Evolutionary conservation across 2,329 filamentous ascomycete genomes (phyloP).

Genomic region (Cladorrhinum sp.): DNA sequence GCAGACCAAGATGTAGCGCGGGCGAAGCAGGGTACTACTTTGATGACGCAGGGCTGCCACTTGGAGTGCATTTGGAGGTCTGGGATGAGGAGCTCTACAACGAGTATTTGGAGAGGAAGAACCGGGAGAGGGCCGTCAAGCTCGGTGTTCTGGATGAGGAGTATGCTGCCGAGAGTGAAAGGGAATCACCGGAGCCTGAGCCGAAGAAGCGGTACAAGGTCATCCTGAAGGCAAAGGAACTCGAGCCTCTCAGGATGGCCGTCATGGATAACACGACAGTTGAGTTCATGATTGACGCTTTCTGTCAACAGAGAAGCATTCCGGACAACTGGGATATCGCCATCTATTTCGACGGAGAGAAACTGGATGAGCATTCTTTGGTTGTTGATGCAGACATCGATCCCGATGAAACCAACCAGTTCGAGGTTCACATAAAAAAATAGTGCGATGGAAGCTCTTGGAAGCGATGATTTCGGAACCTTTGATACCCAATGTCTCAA

Average conservation of each 20-base stretch:
- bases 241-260: constrained; percentile 50
- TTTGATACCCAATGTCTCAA: background rate
- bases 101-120: constrained; percentile 39
- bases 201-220: constrained; percentile 33
- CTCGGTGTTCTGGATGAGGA: constrained; percentile 39
- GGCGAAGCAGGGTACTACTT: constrained; percentile 41
- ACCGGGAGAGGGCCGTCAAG: constrained; percentile 44
- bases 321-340: constrained; percentile 51
- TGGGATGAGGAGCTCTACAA: constrained; percentile 66
- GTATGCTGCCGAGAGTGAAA: constrained; percentile 20
- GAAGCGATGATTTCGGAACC: background rate
- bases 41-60: constrained; percentile 34
- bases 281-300: constrained; percentile 60
- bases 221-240: constrained; percentile 51
- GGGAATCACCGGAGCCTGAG: constrained; percentile 16
- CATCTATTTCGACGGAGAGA: constrained; percentile 74
- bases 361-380: constrained; percentile 56
- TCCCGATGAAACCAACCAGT: constrained; percentile 60
- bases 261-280: constrained; percentile 56
- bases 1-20: constrained; percentile 37
- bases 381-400: constrained; percentile 68
- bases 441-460: background rate
- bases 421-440: constrained; percentile 67
- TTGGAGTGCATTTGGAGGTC: constrained; percentile 70
- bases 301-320: constrained; percentile 54